Conservation (phyloP, 257 asterid species). For the Gentiana straminea region DNA sequence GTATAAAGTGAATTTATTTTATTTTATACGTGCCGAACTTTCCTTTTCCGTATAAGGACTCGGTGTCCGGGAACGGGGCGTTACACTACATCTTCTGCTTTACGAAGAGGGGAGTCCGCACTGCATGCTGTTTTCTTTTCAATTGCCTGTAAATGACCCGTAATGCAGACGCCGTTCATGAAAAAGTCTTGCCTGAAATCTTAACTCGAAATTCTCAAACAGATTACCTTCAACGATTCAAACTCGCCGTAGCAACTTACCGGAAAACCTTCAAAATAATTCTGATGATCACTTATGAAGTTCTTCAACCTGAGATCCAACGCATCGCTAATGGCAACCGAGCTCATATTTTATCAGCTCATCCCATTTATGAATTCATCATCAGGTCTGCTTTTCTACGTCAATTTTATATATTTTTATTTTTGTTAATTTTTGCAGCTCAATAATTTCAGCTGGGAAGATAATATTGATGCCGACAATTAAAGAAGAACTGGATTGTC, state of each 20-base stretch:
- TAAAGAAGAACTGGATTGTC: slow-evolving; percentile 83
- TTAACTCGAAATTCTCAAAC: slow-evolving; percentile 55
- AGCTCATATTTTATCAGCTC: slow-evolving; percentile 68
- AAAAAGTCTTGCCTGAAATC: slow-evolving; percentile 53
- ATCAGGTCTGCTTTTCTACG: slow-evolving; percentile 43
- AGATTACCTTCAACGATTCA: slow-evolving; percentile 51
- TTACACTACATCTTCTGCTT: too few relatives aligned
- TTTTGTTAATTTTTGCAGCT: slow-evolving; percentile 19
- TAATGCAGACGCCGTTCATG: slow-evolving; percentile 69
- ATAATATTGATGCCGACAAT: slow-evolving; percentile 94
- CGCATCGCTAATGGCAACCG: slow-evolving; percentile 90
- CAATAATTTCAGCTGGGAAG: slow-evolving; percentile 96
- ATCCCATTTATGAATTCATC: slow-evolving; percentile 88
- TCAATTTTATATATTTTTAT: not conserved
- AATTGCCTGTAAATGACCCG: slow-evolving; percentile 41
- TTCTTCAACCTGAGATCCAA: slow-evolving; percentile 78
- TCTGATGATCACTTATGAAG: slow-evolving; percentile 80
- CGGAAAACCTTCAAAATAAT: slow-evolving; percentile 58
- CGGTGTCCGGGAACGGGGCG: too few relatives aligned
- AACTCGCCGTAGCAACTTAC: slow-evolving; percentile 53
- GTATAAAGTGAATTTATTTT: too few relatives aligned
- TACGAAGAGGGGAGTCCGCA: too few relatives aligned
- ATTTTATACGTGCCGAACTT: too few relatives aligned
- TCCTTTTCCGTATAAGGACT: too few relatives aligned
- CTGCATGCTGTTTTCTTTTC: too few relatives aligned